Conservation (phyloP, 2,329 filamentous ascomycete species). For the Colletotrichum sp. region DNA sequence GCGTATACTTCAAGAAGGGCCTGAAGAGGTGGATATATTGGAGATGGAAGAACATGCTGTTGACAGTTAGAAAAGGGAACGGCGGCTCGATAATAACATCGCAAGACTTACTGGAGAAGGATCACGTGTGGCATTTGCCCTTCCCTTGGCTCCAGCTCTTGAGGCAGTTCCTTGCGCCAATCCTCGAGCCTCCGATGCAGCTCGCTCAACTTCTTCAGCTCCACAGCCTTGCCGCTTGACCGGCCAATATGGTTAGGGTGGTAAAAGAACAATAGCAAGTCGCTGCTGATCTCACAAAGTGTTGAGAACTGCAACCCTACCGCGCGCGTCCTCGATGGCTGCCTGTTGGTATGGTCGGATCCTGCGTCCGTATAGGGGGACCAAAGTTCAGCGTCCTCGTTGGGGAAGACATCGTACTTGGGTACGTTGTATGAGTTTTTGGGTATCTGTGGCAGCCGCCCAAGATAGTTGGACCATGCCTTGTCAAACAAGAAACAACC, state of each 20-base stretch:
- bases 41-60: constrained; percentile 95
- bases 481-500: constrained; percentile 99
- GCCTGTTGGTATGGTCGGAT: constrained; percentile 72
- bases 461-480: constrained; percentile 97
- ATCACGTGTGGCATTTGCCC: constrained; percentile 85
- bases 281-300: constrained; percentile 92
- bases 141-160: constrained; percentile 87
- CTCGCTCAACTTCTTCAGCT: constrained; percentile 91
- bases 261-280: constrained; percentile 89
- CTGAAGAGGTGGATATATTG: constrained; percentile 96
- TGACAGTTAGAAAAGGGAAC: constrained; percentile 24
- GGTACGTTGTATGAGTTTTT: constrained; percentile 81
- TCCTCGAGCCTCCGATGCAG: constrained; percentile 88
- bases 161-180: constrained; percentile 84
- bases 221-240: constrained; percentile 76
- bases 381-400: constrained; percentile 87
- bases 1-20: constrained; percentile 91
- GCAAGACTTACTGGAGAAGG: constrained; percentile 76
- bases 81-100: too few relatives aligned
- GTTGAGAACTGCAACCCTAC: constrained; percentile 81
- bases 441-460: constrained; percentile 85
- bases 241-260: constrained; percentile 73
- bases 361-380: constrained; percentile 87
- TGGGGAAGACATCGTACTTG: constrained; percentile 89
- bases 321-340: constrained; percentile 83